Base-by-base conservation (phyloP, 257 asterid species). In the Nicotiana benthamiana region DNA sequence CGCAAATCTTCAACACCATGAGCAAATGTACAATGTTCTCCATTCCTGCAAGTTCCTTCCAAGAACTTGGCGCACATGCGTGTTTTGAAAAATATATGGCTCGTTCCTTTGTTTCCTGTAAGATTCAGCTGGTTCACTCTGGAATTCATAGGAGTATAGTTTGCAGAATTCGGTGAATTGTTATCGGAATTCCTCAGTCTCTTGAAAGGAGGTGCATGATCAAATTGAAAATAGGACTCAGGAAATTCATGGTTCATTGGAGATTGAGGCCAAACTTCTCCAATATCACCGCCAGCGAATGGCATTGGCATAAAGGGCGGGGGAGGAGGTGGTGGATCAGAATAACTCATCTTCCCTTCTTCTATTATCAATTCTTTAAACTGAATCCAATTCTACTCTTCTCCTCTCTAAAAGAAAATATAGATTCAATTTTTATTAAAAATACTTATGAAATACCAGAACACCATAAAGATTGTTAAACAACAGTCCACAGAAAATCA, bases 51-150 rank as follows among this genome's bases (percentile, higher is more conserved):
- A 3, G 64, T 87, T 51, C 98, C 97, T 15, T 91, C 92, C 76
- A 75, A 79, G 86, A 91, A 95, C 53, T 88, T 92, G 5, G 87
- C 87, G 24, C 98, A 95, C 34, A 92, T 86, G 30, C 98, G 88
- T 7, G 99, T 95, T 75, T 95, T 95, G 85, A 83, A 95, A 76
- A 95, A 95, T n/a, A 93, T 87, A 77, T 90, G 90, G 82, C 93
- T 86, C 6, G 94, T 90, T 28, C 98, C 96, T 68, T 86, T 93
- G 48, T 78, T 75, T 32, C 85, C 87, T 0, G 84, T 88, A 57
- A 53, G 43, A 56, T 62, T 82, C 26, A 86, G 79, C 10, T 86
- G 89, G 75, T 87, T 90, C 80, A 84, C 61, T 76, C 86, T 85
- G 1, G 84, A 84, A 84, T 83, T 87, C 68, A 30, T 65, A 10